Evolutionary conservation across 2,329 filamentous ascomycete genomes (phyloP).

Genomic region (Aspergillus calidoustus): DNA sequence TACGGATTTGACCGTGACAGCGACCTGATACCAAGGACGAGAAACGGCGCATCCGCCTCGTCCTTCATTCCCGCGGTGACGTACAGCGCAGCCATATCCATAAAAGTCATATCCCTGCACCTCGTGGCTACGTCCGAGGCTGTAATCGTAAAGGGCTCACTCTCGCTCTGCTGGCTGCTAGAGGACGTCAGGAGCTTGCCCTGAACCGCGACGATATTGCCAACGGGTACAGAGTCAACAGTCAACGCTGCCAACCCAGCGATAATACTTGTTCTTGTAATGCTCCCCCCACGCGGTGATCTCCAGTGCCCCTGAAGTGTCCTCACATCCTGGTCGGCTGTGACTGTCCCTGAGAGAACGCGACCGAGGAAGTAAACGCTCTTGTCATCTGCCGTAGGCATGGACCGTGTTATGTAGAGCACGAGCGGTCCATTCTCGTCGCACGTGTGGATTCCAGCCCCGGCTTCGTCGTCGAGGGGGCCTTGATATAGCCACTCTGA

Average conservation of each 20-base stretch:
- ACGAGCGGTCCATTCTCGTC: not conserved
- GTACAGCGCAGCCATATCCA: not conserved
- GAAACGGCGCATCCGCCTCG: not conserved
- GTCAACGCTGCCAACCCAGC: not conserved
- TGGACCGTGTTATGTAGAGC: not conserved
- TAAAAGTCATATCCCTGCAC: not conserved
- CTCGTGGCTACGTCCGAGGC: not conserved
- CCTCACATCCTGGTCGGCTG: not conserved
- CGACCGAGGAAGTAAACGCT: not conserved
- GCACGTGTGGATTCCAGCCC: not conserved
- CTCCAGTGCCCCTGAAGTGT: not conserved
- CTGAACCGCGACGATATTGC: not conserved
- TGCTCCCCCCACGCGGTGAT: not conserved
- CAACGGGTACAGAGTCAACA: not conserved
- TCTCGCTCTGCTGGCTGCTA: no score
- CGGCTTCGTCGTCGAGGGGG: not conserved
- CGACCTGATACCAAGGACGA: not conserved
- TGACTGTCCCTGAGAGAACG: not conserved
- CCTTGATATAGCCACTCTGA: not conserved
- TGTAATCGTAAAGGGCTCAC: not conserved
- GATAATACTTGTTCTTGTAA: not conserved
- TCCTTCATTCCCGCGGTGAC: not conserved
- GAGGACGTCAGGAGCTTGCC: not conserved
- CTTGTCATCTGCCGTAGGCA: not conserved
- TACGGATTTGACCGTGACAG: not conserved